Evolutionary conservation across 495 filamentous ascomycete genomes (phyloP).

Genomic region (Neurospora intermedia): DNA sequence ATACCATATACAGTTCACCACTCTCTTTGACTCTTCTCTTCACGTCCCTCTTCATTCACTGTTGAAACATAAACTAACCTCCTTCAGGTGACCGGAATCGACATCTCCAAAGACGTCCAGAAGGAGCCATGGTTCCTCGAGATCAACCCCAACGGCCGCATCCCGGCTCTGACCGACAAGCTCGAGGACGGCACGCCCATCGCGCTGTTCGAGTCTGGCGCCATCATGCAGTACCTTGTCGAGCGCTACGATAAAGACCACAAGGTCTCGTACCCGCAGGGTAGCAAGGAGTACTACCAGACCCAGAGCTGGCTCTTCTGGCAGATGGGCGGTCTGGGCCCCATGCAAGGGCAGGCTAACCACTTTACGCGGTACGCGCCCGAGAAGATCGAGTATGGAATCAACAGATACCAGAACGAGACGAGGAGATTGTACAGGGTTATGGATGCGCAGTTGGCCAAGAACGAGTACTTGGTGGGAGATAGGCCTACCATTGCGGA

Average conservation of each 20-base stretch:
- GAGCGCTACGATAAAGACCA: slow-evolving; percentile 67
- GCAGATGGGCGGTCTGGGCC: slow-evolving; percentile 67
- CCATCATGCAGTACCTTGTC: slow-evolving; percentile 80
- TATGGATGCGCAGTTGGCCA: slow-evolving; percentile 60
- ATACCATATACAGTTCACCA: neutral
- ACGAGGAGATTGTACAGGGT: slow-evolving; percentile 71
- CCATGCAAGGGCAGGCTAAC: slow-evolving; percentile 88
- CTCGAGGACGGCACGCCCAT: slow-evolving; percentile 62
- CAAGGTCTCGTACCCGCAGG: slow-evolving; percentile 73
- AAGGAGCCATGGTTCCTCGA: slow-evolving; percentile 72
- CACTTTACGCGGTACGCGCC: slow-evolving; percentile 81
- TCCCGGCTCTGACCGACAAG: slow-evolving; percentile 81
- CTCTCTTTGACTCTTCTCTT: neutral
- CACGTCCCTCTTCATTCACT: neutral
- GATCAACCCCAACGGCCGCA: slow-evolving; percentile 92
- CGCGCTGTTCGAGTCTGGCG: slow-evolving; percentile 70
- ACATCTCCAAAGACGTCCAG: slow-evolving; percentile 61
- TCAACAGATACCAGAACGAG: slow-evolving; percentile 75
- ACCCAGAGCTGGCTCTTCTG: slow-evolving; percentile 60
- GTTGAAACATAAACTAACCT: neutral
- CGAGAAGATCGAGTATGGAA: slow-evolving; percentile 76
- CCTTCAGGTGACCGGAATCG: slow-evolving; percentile 47
- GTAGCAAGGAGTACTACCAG: slow-evolving; percentile 66
- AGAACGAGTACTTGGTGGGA: slow-evolving; percentile 66
- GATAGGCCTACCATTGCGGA: slow-evolving; percentile 76